A percentile compares a stretch with the other conserved stretches of the same genome.
Evolutionary conservation across 78 protist species (phyloP).

Genomic region (Chrysochromulina parva): DNA sequence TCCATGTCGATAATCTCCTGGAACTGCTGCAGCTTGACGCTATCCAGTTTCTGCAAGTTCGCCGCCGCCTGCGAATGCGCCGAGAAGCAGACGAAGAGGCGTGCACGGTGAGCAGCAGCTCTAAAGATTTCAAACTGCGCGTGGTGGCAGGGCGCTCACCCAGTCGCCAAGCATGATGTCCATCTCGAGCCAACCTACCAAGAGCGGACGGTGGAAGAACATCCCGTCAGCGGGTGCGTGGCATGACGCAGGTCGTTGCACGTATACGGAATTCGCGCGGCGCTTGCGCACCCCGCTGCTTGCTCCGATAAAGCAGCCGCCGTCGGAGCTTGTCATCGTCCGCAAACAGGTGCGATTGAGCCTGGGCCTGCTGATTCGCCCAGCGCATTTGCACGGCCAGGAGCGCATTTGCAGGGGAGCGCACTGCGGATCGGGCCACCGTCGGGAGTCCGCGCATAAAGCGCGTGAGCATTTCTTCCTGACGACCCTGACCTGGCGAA

Average conservation of each 20-base stretch:
- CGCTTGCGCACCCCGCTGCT: background rate
- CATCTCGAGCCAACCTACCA: slow-evolving; percentile 2
- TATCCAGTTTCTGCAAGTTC: background rate
- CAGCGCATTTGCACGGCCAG: background rate
- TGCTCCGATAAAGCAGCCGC: background rate
- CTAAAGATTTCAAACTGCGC: no score
- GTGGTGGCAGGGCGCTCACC: background rate
- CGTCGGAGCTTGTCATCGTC: background rate
- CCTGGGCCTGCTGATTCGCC: slow-evolving; percentile 2
- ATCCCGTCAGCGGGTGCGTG: background rate
- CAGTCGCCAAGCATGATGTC: slow-evolving; percentile 21
- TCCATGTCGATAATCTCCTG: background rate
- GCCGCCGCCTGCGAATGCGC: background rate
- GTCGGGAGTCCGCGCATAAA: no score
- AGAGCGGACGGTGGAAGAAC: background rate
- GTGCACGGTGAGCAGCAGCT: no score
- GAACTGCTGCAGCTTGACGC: background rate
- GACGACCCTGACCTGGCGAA: no score
- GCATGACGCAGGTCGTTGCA: background rate
- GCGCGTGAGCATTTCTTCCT: no score
- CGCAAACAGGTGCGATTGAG: background rate
- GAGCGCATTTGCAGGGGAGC: no score
- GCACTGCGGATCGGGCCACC: no score
- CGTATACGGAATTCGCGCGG: background rate
- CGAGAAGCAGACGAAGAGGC: background rate